Evolutionary conservation across 306 rosid genomes (phyloP).

Genomic region (Lablab purpureus): DNA sequence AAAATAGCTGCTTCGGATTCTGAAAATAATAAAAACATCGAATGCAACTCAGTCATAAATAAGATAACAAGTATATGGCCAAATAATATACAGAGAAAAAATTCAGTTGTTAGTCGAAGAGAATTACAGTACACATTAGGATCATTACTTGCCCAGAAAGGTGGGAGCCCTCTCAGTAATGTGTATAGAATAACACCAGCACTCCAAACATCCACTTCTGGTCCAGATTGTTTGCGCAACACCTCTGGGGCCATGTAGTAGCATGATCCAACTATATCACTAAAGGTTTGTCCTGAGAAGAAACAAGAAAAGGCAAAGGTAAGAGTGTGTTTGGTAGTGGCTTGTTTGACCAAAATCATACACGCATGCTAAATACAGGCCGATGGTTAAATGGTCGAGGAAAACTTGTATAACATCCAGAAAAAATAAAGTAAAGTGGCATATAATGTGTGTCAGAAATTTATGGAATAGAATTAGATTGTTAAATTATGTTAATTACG

Average conservation of each 20-base stretch:
- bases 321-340: not conserved
- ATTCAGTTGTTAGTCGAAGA: conserved; percentile 13
- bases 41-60: conserved; percentile 16
- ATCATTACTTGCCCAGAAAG: conserved; percentile 85
- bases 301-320: conserved; percentile 26
- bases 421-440: not conserved
- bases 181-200: conserved; percentile 93
- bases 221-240: conserved; percentile 74
- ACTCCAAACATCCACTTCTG: conserved; percentile 90
- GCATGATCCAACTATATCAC: conserved; percentile 83
- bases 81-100: not conserved
- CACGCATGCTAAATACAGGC: not conserved
- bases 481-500: too few species aligned
- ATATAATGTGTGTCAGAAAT: too few species aligned
- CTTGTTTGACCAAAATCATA: not conserved
- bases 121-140: conserved; percentile 35
- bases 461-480: too few species aligned
- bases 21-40: conserved; percentile 46
- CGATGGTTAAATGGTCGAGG: not conserved
- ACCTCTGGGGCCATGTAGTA: conserved; percentile 92
- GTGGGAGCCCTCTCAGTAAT: conserved; percentile 86
- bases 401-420: not conserved
- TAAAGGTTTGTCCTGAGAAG: conserved; percentile 70
- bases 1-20: conserved; percentile 82
- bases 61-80: not conserved